A percentile compares a stretch with the other conserved stretches of the same genome.
Evolutionary conservation across 257 asterid species (phyloP).

Genomic region (Nicotiana tabacum): DNA sequence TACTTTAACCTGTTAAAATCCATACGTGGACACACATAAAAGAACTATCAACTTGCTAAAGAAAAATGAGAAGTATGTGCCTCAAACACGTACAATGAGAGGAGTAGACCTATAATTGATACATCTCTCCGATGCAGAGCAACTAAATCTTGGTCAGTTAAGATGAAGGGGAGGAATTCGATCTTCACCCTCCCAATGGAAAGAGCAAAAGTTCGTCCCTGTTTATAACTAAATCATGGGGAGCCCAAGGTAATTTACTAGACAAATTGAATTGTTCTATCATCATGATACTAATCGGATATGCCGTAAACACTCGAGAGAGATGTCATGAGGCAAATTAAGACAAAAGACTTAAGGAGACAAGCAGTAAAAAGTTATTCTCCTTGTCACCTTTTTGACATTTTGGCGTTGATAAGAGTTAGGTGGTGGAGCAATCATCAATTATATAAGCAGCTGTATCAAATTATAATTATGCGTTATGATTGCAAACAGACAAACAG

Average conservation of each 20-base stretch:
- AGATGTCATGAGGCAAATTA: not conserved
- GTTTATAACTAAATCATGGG: not conserved
- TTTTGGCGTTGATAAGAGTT: not conserved
- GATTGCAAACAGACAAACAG: slow-evolving; percentile 9
- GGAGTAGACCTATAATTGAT: not conserved
- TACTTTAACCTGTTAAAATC: not conserved
- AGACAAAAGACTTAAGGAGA: not conserved
- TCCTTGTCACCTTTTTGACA: not conserved
- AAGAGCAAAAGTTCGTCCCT: no score
- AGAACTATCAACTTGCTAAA: not conserved
- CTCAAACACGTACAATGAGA: no score
- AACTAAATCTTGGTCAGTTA: not conserved
- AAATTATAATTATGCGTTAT: slow-evolving; percentile 8
- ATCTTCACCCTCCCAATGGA: no score
- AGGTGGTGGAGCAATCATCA: not conserved
- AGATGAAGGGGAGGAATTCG: not conserved
- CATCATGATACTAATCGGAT: not conserved
- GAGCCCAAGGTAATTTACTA: not conserved
- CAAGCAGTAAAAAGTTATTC: not conserved
- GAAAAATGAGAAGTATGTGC: not conserved
- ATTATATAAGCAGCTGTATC: not conserved
- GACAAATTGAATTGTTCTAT: not conserved
- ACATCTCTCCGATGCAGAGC: not conserved
- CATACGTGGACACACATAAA: not conserved
- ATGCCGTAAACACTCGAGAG: not conserved